These are phyloP conservation scores for Debaryomyces coudertii DNA, from an alignment of 1,139 yeast genomes.

Conservation along the genomic window DNA sequence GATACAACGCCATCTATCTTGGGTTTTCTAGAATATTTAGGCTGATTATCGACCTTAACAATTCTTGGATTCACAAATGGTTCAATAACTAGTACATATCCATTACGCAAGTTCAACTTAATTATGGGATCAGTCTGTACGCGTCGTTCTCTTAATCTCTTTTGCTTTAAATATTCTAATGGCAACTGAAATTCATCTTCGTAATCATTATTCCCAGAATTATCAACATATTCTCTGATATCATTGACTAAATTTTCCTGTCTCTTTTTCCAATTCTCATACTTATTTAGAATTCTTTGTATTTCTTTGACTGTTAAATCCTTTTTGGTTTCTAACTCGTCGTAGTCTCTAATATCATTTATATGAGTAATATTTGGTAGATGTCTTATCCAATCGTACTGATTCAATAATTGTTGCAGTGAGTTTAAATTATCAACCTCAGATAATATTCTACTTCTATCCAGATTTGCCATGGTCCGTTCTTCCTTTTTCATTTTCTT, in stretches of 20 bases:
- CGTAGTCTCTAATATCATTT: slow-evolving; percentile 44
- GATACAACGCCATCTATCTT: no score
- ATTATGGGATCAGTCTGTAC: slow-evolving; percentile 28
- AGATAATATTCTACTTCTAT: slow-evolving; percentile 49
- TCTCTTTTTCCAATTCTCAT: slow-evolving; percentile 46
- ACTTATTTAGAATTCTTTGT: slow-evolving; percentile 47
- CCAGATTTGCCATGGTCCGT: slow-evolving; percentile 60
- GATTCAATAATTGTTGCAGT: slow-evolving; percentile 49
- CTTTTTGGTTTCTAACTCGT: slow-evolving; percentile 55
- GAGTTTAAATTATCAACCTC: slow-evolving; percentile 55
- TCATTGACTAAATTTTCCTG: slow-evolving; percentile 31
- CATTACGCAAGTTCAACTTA: slow-evolving; percentile 32
- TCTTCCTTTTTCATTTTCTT: slow-evolving; percentile 69
- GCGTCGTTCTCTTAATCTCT: slow-evolving; percentile 25
- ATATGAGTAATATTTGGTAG: slow-evolving; percentile 59
- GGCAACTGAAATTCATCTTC: slow-evolving; percentile 27
- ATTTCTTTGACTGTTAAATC: slow-evolving; percentile 56
- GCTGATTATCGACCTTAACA: slow-evolving; percentile 10
- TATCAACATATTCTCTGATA: slow-evolving; percentile 24
- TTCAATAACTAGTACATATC: slow-evolving; percentile 33
- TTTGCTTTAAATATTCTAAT: slow-evolving; percentile 21
- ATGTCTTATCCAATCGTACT: slow-evolving; percentile 58
- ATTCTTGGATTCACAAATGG: slow-evolving; percentile 35
- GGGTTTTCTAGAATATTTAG: not conserved
- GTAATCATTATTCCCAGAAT: slow-evolving; percentile 16